A percentile compares a stretch with the other conserved stretches of the same genome.
Evolutionary conservation across 2,329 filamentous ascomycete species (phyloP).

Genomic region (Tolypocladium guangdongense): DNA sequence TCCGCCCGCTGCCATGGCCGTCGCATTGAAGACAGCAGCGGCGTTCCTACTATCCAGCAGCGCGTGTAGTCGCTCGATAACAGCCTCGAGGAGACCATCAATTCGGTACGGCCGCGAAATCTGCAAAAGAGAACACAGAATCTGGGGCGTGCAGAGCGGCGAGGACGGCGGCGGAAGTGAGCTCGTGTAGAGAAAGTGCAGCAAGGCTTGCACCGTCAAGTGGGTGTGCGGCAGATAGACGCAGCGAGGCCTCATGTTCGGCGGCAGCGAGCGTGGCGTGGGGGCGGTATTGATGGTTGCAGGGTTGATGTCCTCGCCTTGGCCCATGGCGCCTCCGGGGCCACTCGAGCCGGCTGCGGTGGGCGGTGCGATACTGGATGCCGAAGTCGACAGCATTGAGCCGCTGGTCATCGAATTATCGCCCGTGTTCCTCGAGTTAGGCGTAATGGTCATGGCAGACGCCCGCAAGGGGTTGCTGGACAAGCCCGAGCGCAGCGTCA

Average conservation of each 20-base stretch:
- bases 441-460: conserved; percentile 79
- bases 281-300: conserved; percentile 41
- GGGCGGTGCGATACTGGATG: conserved; percentile 25
- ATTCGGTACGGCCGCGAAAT: conserved; percentile 88
- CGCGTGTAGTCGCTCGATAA: conserved; percentile 81
- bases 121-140: conserved; percentile 88
- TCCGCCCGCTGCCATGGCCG: conserved; percentile 93
- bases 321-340: conserved; percentile 23
- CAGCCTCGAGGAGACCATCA: conserved; percentile 83
- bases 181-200: conserved; percentile 91
- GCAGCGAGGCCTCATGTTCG: conserved; percentile 64
- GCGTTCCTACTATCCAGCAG: conserved; percentile 89
- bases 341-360: conserved; percentile 34
- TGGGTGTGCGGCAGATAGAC: conserved; percentile 90
- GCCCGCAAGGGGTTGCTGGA: conserved; percentile 52
- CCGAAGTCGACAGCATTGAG: conserved; percentile 23
- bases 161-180: conserved; percentile 68
- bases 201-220: conserved; percentile 76
- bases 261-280: conserved; percentile 44
- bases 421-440: conserved; percentile 42
- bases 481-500: conserved; percentile 59
- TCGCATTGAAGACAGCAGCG: conserved; percentile 94
- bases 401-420: conserved; percentile 36
- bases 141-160: conserved; percentile 81
- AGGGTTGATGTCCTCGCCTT: conserved; percentile 30